phyloP scores from a whole-genome alignment of 805 yeast genomes.

The Danielia oregonensis region DNA sequence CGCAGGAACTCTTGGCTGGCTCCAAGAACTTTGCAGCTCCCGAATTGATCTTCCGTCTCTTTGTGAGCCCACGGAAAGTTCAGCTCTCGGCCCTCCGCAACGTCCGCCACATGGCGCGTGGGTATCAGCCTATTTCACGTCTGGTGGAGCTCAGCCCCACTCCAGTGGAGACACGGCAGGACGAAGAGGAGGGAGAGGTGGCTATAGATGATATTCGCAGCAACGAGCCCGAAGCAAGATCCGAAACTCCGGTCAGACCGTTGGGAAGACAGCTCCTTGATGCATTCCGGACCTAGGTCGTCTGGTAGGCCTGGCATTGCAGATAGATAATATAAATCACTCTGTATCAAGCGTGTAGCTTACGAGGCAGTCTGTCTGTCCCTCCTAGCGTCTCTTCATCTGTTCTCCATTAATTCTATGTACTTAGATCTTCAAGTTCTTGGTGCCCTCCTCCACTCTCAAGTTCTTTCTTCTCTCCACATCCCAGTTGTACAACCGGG shows the following conservation, averaged over 20 bases:
- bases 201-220: constrained; percentile 17
- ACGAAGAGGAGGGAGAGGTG: constrained; percentile 22
- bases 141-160: constrained; percentile 4
- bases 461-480: constrained; percentile 65
- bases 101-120: constrained; percentile 6
- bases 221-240: constrained; percentile 16
- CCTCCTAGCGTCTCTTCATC: too few species aligned
- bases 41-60: constrained; percentile 20
- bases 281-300: constrained; percentile 45
- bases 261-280: constrained; percentile 59
- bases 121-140: constrained; percentile 11
- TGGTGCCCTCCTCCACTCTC: constrained; percentile 37
- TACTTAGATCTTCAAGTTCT: constrained; percentile 18
- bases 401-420: too few species aligned
- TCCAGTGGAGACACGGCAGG: constrained; percentile 1
- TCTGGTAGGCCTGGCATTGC: too few species aligned
- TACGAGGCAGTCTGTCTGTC: too few species aligned
- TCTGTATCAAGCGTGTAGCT: too few species aligned
- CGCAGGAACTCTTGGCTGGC: constrained; percentile 43
- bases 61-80: constrained; percentile 24
- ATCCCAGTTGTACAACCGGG: constrained; percentile 87
- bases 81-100: constrained; percentile 5
- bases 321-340: too few species aligned
- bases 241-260: constrained; percentile 61
- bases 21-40: constrained; percentile 32